Base-by-base conservation (phyloP, 2,329 filamentous ascomycete genomes). In the Paraphaeosphaeria minitans region DNA sequence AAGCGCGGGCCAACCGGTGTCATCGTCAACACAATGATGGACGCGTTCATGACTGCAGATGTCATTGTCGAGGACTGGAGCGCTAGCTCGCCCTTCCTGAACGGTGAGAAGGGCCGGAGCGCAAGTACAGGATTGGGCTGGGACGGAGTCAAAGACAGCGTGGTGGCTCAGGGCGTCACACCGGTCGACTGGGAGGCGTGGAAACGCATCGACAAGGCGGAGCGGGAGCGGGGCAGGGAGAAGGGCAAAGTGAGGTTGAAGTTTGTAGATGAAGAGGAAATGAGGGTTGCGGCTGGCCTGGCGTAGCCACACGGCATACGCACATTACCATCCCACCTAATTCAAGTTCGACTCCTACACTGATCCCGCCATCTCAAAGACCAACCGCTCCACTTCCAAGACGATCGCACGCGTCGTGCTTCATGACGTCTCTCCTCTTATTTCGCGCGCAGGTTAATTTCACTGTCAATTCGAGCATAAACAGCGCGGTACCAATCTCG, bases 1-100 rank as follows among this genome's bases (percentile, higher is more conserved):
- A 98, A 98, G 80, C 86, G 90, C 37, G 95, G 95, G 0, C 94
- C 95, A 0, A 97, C 93, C 0, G 95, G 95, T 2, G 93, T 98
- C 3, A 99, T 99, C 74, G 94, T 94, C 1, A 93, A 89, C 31
- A 99, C 95, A 0, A 96, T 99, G 92, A 87, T 90, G 59, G 95
- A 99, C 75, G 94, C 95, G 0, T 99, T 98, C 70, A 84, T 86
- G 9, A 97, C 93, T 0, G 95, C 88, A 1, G 93, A 97, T 72
- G 87, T 89, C 2, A 90, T 99, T 62, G 85, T 85, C 0, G 79
- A 85, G n/a, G 95, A 99, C 72, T 94, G 92, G 89, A 71, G 79
- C 51, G 71, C 73, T 0, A 68, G 75, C 5, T 76, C 75, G 10
- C 77, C 75, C 0, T 85, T 88, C 55, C 67, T 87, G 46, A 81